Evolutionary conservation across 768 basidiomycete species (phyloP).

Genomic region (Phanerochaete sordida): DNA sequence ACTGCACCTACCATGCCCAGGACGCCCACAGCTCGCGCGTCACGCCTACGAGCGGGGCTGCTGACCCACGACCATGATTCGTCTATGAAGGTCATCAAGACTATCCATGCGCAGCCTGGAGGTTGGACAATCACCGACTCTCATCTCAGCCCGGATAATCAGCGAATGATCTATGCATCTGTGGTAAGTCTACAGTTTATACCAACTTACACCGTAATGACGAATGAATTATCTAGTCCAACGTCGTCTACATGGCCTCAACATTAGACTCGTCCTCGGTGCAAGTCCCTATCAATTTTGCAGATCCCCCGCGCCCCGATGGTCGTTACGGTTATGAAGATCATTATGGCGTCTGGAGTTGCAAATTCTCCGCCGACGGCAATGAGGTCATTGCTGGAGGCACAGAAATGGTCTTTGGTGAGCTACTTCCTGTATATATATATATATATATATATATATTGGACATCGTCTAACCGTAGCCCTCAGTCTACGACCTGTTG

Average conservation of each 20-base stretch:
- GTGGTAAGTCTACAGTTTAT: slow-evolving; percentile 48
- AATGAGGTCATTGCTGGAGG: slow-evolving; percentile 95
- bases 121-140: slow-evolving; percentile 96
- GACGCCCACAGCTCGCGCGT: slow-evolving; percentile 6
- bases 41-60: slow-evolving; percentile 15
- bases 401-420: slow-evolving; percentile 75
- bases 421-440: slow-evolving; percentile 3
- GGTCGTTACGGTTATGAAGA: slow-evolving; percentile 31
- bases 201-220: not conserved
- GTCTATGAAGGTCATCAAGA: slow-evolving; percentile 50
- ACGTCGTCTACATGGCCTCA: slow-evolving; percentile 72
- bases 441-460: too few relatives aligned
- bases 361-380: slow-evolving; percentile 94
- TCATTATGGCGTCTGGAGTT: slow-evolving; percentile 83
- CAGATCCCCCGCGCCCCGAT: slow-evolving; percentile 21
- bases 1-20: slow-evolving; percentile 35
- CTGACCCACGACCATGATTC: slow-evolving; percentile 42
- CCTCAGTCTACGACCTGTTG: slow-evolving; percentile 84
- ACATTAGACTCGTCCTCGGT: slow-evolving; percentile 57
- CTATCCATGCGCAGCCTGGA: slow-evolving; percentile 71
- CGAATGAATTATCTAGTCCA: slow-evolving; percentile 47
- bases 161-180: slow-evolving; percentile 91
- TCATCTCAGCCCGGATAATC: slow-evolving; percentile 85
- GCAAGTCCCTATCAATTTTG: slow-evolving; percentile 58
- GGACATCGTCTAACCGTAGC: not conserved